These are phyloP conservation scores for Skeletonema tropicum DNA, from an alignment of 108 stramenopile genomes.

Conservation along the genomic window DNA sequence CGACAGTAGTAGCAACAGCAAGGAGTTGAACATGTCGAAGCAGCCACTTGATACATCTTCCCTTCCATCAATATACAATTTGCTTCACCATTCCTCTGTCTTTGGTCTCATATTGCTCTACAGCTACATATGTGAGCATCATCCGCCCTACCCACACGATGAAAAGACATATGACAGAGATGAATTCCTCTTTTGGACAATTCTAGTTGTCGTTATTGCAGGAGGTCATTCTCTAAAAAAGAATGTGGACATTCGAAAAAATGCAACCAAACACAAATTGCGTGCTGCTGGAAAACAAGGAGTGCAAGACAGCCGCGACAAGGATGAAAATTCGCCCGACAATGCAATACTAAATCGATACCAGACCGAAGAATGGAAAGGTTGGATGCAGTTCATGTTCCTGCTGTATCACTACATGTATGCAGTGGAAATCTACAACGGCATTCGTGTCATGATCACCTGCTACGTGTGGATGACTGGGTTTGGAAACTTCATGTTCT, in stretches of 20 bases:
- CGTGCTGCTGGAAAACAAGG: neutral
- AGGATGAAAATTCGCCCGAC: conserved; percentile 42
- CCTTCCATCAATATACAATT: conserved; percentile 68
- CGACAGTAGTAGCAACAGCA: neutral
- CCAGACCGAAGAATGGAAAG: conserved; percentile 99
- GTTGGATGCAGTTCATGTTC: conserved; percentile 98
- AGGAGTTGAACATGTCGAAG: conserved; percentile 16
- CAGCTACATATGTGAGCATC: conserved; percentile 85
- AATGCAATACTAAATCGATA: conserved; percentile 92
- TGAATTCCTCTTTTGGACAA: conserved; percentile 75
- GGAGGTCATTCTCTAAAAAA: conserved; percentile 51
- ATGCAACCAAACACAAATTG: neutral
- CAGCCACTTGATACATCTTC: conserved; percentile 61
- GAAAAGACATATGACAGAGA: conserved; percentile 86
- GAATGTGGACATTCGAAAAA: conserved; percentile 31
- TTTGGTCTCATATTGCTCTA: conserved; percentile 82
- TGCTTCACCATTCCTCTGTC: conserved; percentile 68
- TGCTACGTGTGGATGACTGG: conserved; percentile 99
- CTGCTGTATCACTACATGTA: conserved; percentile 97
- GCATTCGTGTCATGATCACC: conserved; percentile 96
- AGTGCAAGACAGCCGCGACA: neutral
- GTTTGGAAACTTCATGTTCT: conserved; percentile 97
- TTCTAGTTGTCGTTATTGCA: conserved; percentile 65
- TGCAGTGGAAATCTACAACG: conserved; percentile 94
- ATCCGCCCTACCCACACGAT: conserved; percentile 81